Base-by-base conservation (phyloP, 2,329 filamentous ascomycete genomes). In the Truncatella angustata region DNA sequence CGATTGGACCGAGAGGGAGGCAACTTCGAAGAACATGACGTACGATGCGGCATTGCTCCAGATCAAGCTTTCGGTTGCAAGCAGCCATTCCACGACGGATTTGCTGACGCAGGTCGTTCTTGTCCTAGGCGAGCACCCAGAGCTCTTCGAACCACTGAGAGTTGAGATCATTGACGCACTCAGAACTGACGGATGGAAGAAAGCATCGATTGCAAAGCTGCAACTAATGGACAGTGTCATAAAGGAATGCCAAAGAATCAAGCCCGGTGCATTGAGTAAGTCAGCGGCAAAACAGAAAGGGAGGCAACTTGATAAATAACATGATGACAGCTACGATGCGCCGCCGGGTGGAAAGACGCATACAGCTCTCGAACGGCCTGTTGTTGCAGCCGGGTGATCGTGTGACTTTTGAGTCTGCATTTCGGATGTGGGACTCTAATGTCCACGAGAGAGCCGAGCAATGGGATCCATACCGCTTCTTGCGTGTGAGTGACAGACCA, bases 161-260 rank as follows among this genome's bases (percentile, higher is more conserved):
- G 35, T 26, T n/a, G 47, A 50, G n/a, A 39, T 39, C 2, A 18
- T 28, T 6, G 10, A 6, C 12, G 47, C 21, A 10, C 11, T 50
- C 3, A 26, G 2, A 6, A 39, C 40, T 21, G n/a, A 26, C 34
- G 26, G 21, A 4, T 40, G 24, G 14, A 30, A 39, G 11, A 40
- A 39, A 16, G 26, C 35, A 16, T 20, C 11, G 2, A 16, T 43
- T 9, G 40, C 7, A n/a, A 12, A 50, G 35, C 26, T 50, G 47
- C 36, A 50, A 16, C 35, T 50, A 7, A 34, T 50, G n/a, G 47
- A 50, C 12, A 50, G 47, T 23, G 26, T 39, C 9, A 12, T 42
- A 23, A 50, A 50, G 24, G 47, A 50, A 28, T n/a, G 21, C 12
- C 47, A 50, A 20, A 40, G 47, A 14, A 18, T 50, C 23, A 37